A percentile compares a stretch with the other conserved stretches of the same genome.
phyloP scores from a whole-genome alignment of 1,284 basidiomycete genomes.

The Somion occarium region DNA sequence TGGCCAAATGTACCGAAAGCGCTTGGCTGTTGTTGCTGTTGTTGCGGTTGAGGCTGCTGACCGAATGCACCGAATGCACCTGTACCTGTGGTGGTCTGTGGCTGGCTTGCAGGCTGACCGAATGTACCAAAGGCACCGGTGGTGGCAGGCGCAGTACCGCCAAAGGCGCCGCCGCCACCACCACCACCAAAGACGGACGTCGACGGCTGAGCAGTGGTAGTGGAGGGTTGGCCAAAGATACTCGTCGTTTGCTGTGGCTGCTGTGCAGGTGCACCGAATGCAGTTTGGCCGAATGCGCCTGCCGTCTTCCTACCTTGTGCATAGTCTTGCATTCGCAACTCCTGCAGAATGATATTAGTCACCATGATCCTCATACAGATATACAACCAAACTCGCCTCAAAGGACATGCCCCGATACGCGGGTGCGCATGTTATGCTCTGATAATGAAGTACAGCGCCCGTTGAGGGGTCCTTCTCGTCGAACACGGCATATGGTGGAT shows the following conservation, averaged over 20 bases:
- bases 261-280: conserved; percentile 36
- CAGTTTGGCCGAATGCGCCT: conserved; percentile 41
- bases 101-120: conserved; percentile 24
- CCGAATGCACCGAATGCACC: conserved; percentile 40
- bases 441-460: conserved; percentile 52
- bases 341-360: conserved; percentile 34
- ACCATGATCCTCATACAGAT: conserved; percentile 3
- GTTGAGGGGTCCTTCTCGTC: conserved; percentile 56
- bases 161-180: conserved; percentile 9
- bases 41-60: conserved; percentile 24
- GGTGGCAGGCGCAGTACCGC: conserved; percentile 8
- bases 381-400: conserved; percentile 42
- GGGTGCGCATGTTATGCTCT: conserved; percentile 71
- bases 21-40: conserved; percentile 16
- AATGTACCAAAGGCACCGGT: conserved; percentile 40
- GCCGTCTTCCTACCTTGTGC: conserved; percentile 69
- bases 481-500: conserved; percentile 49
- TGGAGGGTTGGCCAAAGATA: conserved; percentile 27
- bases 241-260: conserved; percentile 25
- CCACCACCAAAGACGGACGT: conserved; percentile 21
- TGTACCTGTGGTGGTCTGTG: conserved; percentile 22
- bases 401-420: conserved; percentile 66
- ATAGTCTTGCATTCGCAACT: conserved; percentile 73
- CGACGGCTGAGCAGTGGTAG: conserved; percentile 20
- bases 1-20: conserved; percentile 34